phyloP scores from a whole-genome alignment of 192 early-diverging fungal genomes.

The Coemansia sp. region DNA sequence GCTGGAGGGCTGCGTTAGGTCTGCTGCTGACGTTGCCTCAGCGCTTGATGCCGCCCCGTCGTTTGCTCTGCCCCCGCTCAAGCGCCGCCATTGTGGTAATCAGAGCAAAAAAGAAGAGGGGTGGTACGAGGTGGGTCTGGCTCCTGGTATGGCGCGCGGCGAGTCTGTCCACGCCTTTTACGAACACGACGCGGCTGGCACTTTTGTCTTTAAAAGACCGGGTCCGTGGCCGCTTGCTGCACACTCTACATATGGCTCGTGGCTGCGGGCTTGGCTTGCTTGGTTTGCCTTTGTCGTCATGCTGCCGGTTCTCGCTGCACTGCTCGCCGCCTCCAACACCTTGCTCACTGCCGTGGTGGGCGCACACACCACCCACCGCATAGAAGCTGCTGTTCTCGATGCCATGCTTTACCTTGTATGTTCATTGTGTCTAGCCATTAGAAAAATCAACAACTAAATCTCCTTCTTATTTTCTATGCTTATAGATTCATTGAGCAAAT shows the following conservation, averaged over 20 bases:
- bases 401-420: conserved; percentile 17
- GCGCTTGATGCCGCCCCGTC: conserved; percentile 29
- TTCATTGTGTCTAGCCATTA: not conserved
- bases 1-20: conserved; percentile 65
- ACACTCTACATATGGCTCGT: no score
- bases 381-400: conserved; percentile 27
- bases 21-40: conserved; percentile 58
- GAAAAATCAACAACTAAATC: no score
- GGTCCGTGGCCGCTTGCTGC: not conserved
- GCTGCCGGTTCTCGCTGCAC: conserved; percentile 14
- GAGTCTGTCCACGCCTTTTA: conserved; percentile 42
- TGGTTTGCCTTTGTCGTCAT: conserved; percentile 24
- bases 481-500: conserved; percentile 80
- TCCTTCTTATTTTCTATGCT: not conserved
- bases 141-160: conserved; percentile 27
- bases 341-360: conserved; percentile 18
- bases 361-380: conserved; percentile 5
- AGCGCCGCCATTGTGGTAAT: no score
- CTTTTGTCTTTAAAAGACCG: conserved; percentile 9
- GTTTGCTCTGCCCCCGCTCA: conserved; percentile 24
- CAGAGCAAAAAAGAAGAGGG: not conserved
- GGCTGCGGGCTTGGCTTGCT: conserved; percentile 9
- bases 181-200: conserved; percentile 33
- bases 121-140: conserved; percentile 42
- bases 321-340: not conserved